A percentile compares a stretch with the other conserved stretches of the same genome.
These are phyloP conservation scores for Ceratobasidium sp. DNA, from an alignment of 1,284 basidiomycete genomes.

Conservation along the genomic window DNA sequence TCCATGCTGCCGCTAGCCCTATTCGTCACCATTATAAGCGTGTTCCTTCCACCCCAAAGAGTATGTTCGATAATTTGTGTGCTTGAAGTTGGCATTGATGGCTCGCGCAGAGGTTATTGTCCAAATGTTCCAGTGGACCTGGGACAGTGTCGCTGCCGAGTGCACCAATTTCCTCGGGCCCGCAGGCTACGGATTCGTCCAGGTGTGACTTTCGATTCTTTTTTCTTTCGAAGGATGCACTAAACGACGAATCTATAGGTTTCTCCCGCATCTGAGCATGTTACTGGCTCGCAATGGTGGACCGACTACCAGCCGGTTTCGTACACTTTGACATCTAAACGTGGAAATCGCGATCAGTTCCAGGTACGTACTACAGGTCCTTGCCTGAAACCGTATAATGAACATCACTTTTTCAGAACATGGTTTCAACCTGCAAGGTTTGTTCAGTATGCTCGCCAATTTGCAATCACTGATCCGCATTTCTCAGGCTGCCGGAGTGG, in stretches of 20 bases:
- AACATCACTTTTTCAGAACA: slow-evolving; percentile 31
- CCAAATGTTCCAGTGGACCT: slow-evolving; percentile 70
- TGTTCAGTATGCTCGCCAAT: neutral
- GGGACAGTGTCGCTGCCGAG: slow-evolving; percentile 72
- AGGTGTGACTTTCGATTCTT: slow-evolving; percentile 57
- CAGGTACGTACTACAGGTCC: neutral
- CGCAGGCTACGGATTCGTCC: slow-evolving; percentile 74
- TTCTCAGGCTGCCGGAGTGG: slow-evolving; percentile 49
- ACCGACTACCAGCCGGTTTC: slow-evolving; percentile 51
- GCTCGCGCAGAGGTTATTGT: slow-evolving; percentile 61
- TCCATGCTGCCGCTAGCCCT: slow-evolving; percentile 5
- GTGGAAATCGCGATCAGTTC: slow-evolving; percentile 50
- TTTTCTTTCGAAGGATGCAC: too few species aligned
- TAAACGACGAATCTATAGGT: too few species aligned
- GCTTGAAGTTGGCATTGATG: neutral
- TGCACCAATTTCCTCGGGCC: slow-evolving; percentile 76
- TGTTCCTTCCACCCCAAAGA: slow-evolving; percentile 6
- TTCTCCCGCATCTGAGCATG: slow-evolving; percentile 48
- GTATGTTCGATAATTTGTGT: neutral
- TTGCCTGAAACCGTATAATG: neutral
- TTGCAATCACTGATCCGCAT: neutral
- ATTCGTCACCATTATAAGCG: neutral
- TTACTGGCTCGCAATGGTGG: slow-evolving; percentile 52
- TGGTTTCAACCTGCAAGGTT: slow-evolving; percentile 49
- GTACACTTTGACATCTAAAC: slow-evolving; percentile 51